Percentiles rank a stretch among this genome's conserved stretches.
phyloP scores from a whole-genome alignment of 2,329 filamentous ascomycete species.

The Pseudogymnoascus sp. region DNA sequence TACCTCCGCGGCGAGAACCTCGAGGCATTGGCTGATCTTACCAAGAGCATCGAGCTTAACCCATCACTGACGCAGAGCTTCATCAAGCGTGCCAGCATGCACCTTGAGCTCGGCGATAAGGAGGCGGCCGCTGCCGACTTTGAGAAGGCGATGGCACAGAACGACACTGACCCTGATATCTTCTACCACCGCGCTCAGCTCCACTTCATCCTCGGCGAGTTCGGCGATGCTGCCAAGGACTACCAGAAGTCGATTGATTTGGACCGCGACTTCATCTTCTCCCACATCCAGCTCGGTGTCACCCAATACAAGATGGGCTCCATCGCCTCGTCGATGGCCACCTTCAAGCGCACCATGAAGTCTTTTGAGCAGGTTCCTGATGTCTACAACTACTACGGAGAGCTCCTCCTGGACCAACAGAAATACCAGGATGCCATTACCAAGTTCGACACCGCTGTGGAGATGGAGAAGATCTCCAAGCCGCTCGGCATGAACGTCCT shows the following conservation, averaged over 20 bases:
- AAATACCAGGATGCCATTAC: slow-evolving; percentile 93
- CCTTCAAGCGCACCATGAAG: slow-evolving; percentile 95
- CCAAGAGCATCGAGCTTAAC: slow-evolving; percentile 87
- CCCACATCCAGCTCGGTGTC: slow-evolving; percentile 96
- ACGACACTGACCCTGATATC: slow-evolving; percentile 86
- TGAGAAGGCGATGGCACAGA: slow-evolving; percentile 73
- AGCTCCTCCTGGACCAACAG: slow-evolving; percentile 91
- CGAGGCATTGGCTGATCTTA: slow-evolving; percentile 74
- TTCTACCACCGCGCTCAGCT: slow-evolving; percentile 98
- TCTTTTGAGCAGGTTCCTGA: slow-evolving; percentile 95
- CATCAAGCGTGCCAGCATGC: slow-evolving; percentile 98
- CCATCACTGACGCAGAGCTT: slow-evolving; percentile 88
- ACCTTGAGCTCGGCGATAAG: slow-evolving; percentile 82
- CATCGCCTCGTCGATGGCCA: slow-evolving; percentile 95
- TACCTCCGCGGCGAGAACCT: slow-evolving; percentile 86
- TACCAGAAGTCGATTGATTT: slow-evolving; percentile 99
- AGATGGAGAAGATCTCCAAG: slow-evolving; percentile 94
- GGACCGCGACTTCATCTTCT: slow-evolving; percentile 95
- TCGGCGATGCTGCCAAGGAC: slow-evolving; percentile 88
- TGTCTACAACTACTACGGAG: slow-evolving; percentile 99
- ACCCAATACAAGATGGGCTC: slow-evolving; percentile 99
- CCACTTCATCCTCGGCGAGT: slow-evolving; percentile 94
- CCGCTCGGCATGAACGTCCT: slow-evolving; percentile 96
- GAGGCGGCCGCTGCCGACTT: slow-evolving; percentile 87
- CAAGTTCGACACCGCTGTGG: slow-evolving; percentile 97